Evolutionary conservation across 148 eudicot species (phyloP), one percentile per base, ranked within the genome.

Genomic region (Vaccinium macrocarpon): DNA sequence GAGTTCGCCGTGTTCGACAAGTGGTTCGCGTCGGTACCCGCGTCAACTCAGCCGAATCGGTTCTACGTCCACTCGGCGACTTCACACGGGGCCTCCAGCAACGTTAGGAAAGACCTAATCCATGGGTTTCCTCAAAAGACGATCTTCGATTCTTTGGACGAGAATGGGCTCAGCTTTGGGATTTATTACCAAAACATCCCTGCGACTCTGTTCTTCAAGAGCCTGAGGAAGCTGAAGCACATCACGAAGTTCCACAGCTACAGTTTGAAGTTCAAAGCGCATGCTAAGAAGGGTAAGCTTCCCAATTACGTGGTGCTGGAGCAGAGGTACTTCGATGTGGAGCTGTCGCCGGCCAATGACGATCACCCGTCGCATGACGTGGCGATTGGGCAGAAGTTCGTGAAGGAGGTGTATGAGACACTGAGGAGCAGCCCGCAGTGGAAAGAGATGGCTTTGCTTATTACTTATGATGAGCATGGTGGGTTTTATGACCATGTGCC

Each of bases 1-100:
- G 90, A 97, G 89, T 97, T 97, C 78, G 96, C 92, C 0, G 94
- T 97, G 23, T 84, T 95, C 75, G 97, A 97, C 88, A 86, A 95
- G 89, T 97, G 99, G 99, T 97, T 97, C 83, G 99, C 99, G 0
- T 97, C 99, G 23, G 99, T 95, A 0, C 99, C 99, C 0, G 98
- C 99, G 0, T 97, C 99, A 32, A 97, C 99, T n/a, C 98, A 97
- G 85, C 99, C 99, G 78, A 97, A 97, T 85, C 93, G 99, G 84
- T 93, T 97, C 53, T 97, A 93, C 68, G 99, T 95, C 21, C 99
- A 97, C 73, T 97, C 99, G 0, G 98, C 97, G 2, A 97, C 99
- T 4, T 95, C 98, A 1, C 99, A 97, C 84, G 99, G 99, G 2
- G 99, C 99, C 5, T 90, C 94, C 35, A 95, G 98, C 82, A 97